phyloP scores from a whole-genome alignment of 2,329 filamentous ascomycete species.

The Iodosphaeria phyllophila region DNA sequence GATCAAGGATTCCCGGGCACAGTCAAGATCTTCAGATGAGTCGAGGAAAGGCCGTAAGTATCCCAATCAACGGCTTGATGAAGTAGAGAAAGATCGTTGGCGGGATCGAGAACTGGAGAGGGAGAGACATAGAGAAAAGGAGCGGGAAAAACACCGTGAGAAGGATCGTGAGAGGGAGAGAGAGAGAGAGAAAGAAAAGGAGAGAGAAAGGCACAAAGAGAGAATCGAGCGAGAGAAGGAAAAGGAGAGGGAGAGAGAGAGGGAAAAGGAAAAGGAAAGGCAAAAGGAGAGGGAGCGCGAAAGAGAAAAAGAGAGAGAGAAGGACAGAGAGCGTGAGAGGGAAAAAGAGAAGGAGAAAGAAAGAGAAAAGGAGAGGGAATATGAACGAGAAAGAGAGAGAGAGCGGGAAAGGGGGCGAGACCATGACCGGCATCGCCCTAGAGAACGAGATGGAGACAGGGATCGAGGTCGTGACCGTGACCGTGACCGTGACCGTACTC shows the following conservation, averaged over 20 bases:
- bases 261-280: slow-evolving; percentile 2
- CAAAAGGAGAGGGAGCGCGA: slow-evolving; percentile 5
- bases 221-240: neutral
- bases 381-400: slow-evolving; percentile 5
- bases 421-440: no score
- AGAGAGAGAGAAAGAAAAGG: no score
- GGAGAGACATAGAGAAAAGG: no score
- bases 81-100: slow-evolving; percentile 2
- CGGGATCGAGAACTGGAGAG: no score
- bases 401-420: slow-evolving; percentile 7
- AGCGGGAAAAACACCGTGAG: no score
- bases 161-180: no score
- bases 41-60: slow-evolving; percentile 7
- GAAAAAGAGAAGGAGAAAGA: slow-evolving; percentile 5
- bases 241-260: neutral
- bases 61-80: slow-evolving; percentile 4
- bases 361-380: slow-evolving; percentile 2
- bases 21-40: slow-evolving; percentile 8
- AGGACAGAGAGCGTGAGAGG: slow-evolving; percentile 4
- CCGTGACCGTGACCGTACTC: slow-evolving; percentile 8
- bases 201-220: no score
- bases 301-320: slow-evolving; percentile 3
- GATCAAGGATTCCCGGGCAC: no score
- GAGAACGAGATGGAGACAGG: no score
- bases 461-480: no score